phyloP scores from a whole-genome alignment of 164 flowering plant species.

The Magnolia officinalis region DNA sequence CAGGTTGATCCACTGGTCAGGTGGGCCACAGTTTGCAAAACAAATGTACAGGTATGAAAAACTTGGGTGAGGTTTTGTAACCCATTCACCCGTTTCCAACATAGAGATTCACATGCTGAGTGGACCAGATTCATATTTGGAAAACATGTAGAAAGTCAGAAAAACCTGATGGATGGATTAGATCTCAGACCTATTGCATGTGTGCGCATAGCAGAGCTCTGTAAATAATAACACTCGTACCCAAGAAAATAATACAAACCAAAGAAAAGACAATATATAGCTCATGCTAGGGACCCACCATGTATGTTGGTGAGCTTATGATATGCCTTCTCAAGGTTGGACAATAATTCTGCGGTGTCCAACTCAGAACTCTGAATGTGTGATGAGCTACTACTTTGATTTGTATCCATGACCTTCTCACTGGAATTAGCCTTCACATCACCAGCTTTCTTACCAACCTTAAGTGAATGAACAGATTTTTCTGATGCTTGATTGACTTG shows the following conservation, averaged over 20 bases:
- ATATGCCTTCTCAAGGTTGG: constrained; percentile 44
- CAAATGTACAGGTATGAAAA: too few species aligned
- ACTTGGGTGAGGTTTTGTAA: too few species aligned
- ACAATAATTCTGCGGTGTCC: constrained; percentile 43
- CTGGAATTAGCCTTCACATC: constrained; percentile 5
- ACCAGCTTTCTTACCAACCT: neutral
- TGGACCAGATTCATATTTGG: too few species aligned
- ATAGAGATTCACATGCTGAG: too few species aligned
- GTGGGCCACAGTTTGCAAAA: too few species aligned
- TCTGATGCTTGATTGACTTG: neutral
- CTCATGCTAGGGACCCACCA: constrained; percentile 34
- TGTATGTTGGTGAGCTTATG: constrained; percentile 27
- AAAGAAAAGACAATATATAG: neutral
- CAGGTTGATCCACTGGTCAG: too few species aligned
- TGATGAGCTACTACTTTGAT: constrained; percentile 10
- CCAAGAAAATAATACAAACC: neutral
- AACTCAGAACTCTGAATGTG: constrained; percentile 24
- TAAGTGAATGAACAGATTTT: neutral
- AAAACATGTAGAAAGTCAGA: too few species aligned
- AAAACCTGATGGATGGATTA: too few species aligned
- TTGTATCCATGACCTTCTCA: constrained; percentile 6
- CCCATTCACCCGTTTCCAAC: too few species aligned
- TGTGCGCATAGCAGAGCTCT: too few species aligned
- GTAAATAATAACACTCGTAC: neutral
- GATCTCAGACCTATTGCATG: too few species aligned